A percentile compares a stretch with the other conserved stretches of the same genome.
Conservation (phyloP, 352 stramenopile species). For the Phytophthora litchii region DNA sequence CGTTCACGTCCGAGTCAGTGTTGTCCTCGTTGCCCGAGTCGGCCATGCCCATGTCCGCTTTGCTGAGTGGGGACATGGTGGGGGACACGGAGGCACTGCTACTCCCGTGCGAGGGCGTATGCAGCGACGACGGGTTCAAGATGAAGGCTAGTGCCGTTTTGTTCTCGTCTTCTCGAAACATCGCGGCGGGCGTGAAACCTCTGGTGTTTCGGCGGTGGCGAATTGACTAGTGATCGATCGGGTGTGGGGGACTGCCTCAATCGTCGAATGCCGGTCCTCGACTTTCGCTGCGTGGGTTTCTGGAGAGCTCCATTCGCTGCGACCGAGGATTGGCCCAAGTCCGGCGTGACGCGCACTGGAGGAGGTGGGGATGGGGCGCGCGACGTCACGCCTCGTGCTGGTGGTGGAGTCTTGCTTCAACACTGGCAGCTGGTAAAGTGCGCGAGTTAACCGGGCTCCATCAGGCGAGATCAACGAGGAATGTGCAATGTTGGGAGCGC, state of each 20-base stretch:
- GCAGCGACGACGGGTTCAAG: conserved; percentile 58
- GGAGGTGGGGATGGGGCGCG: conserved; percentile 24
- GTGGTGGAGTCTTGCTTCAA: conserved; percentile 28
- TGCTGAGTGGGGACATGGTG: conserved; percentile 56
- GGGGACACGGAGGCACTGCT: conserved; percentile 35
- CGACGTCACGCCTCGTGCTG: conserved; percentile 23
- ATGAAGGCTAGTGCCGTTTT: conserved; percentile 77
- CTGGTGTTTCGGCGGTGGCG: not conserved
- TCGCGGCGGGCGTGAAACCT: not conserved
- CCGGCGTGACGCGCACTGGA: conserved; percentile 21
- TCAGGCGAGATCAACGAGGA: too few relatives aligned
- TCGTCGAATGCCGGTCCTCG: conserved; percentile 20
- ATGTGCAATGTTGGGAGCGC: not conserved
- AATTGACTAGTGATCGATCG: conserved; percentile 8
- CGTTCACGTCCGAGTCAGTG: conserved; percentile 45
- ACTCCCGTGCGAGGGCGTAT: conserved; percentile 14
- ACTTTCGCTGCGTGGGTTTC: conserved; percentile 8
- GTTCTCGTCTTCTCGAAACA: conserved; percentile 49
- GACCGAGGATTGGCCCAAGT: conserved; percentile 18
- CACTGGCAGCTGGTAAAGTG: conserved; percentile 17
- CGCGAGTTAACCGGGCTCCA: not conserved
- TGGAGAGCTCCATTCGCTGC: conserved; percentile 2
- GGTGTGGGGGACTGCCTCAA: conserved; percentile 19
- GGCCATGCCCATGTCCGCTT: conserved; percentile 37
- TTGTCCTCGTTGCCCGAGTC: conserved; percentile 34